Evolutionary conservation across 495 filamentous ascomycete genomes (phyloP).

Genomic region (Thermochaetoides thermophila): DNA sequence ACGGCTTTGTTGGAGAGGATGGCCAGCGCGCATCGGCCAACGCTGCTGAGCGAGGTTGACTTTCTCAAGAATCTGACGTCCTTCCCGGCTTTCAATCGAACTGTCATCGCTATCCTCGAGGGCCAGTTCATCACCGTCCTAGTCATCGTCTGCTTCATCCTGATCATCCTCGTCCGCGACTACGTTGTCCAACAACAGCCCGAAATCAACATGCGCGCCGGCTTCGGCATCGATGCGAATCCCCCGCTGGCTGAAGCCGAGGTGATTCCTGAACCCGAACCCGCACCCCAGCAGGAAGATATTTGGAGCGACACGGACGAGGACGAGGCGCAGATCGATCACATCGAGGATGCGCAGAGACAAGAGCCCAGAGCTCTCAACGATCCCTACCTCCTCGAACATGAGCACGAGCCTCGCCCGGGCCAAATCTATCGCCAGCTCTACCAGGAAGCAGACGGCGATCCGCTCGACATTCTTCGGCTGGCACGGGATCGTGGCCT

Average conservation of each 20-base stretch:
- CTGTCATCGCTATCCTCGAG: constrained; percentile 73
- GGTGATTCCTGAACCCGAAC: constrained; percentile 2
- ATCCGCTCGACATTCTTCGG: constrained; percentile 41
- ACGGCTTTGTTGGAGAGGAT: constrained; percentile 1
- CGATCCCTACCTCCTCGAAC: neutral
- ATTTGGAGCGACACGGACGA: neutral
- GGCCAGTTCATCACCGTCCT: constrained; percentile 84
- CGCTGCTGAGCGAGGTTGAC: constrained; percentile 55
- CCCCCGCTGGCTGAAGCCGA: constrained; percentile 29
- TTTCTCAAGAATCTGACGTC: constrained; percentile 62
- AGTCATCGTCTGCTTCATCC: constrained; percentile 81
- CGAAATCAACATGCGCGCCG: constrained; percentile 47
- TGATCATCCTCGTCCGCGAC: constrained; percentile 90
- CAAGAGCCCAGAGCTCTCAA: too few species aligned
- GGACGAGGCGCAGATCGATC: neutral
- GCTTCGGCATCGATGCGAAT: constrained; percentile 37
- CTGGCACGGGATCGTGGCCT: constrained; percentile 49
- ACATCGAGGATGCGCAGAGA: neutral
- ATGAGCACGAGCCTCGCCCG: constrained; percentile 5
- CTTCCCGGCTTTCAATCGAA: constrained; percentile 57
- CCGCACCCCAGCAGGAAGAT: constrained; percentile 3
- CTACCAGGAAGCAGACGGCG: constrained; percentile 39
- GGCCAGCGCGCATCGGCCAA: too few species aligned
- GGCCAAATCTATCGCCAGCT: constrained; percentile 35
- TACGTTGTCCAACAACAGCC: constrained; percentile 98